Base-by-base conservation (phyloP, 2,329 filamentous ascomycete species). In the Colletotrichum sp. region DNA sequence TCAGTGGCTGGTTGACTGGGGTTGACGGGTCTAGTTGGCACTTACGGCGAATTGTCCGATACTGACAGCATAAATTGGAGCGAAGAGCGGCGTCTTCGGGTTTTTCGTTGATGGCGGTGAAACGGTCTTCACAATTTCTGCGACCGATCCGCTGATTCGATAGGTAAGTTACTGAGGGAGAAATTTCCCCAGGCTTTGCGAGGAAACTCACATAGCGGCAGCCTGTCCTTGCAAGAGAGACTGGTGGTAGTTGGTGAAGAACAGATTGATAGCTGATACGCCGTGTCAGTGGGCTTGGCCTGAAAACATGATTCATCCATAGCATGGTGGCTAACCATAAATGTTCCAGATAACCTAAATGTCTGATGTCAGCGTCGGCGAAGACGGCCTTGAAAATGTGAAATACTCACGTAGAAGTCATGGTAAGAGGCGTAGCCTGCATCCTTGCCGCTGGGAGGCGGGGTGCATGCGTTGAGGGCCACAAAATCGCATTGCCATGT, bases 401-500 rank as follows among this genome's bases (percentile, higher is more conserved):
- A 52, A 21, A 0, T 1, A 0, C 71, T 59, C n/a, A 72, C 71
- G 21, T 72, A 69, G 36, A 72, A 72, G 7, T 69, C 65, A 5
- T 69, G 71, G 28, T 62, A 49, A 28, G 65, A 69, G 7, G 21
- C 52, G 24, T 72, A 72, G 2, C 34, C 21, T 16, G 36, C 36
- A 16, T 21, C n/a, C 21, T 28, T 66, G n/a, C 71, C 71, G 55
- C 71, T 69, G 18, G 71, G 71, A 9, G 71, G 71, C 16, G 71
- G 65, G 9, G 52, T 69, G 9, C 71, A 72, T 12, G 44, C 65
- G 30, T 69, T 72, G 12, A 69, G 36, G 21, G 65, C 10, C 3
- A 72, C 52, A 28, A 72, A 72, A 21, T 72, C 71, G 36, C 71
- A 72, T 12, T 26, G 36, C 71, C 65, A 72, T 26, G 71, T 72